These are phyloP conservation scores for Debaryomyces sp. DNA, from an alignment of 1,139 yeast species.

Conservation along the genomic window DNA sequence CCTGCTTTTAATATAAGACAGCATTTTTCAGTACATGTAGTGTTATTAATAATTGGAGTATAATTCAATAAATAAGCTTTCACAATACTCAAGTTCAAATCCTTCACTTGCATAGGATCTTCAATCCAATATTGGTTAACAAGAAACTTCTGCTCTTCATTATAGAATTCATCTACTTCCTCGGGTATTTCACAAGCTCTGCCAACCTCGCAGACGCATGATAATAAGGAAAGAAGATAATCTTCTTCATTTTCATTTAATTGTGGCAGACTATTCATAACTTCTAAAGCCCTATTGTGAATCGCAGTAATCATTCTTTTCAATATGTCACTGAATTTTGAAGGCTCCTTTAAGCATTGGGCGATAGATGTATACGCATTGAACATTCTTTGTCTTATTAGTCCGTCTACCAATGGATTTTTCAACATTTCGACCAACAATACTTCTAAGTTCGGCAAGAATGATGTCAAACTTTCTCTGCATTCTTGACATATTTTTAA, in stretches of 20 bases:
- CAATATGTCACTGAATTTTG: constrained; percentile 25
- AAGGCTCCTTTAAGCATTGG: constrained; percentile 52
- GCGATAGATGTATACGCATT: constrained; percentile 65
- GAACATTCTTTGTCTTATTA: constrained; percentile 62
- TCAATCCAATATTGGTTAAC: constrained; percentile 38
- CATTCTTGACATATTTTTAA: constrained; percentile 63
- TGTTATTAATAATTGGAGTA: constrained; percentile 29
- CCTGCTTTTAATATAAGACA: constrained; percentile 61
- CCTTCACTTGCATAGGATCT: constrained; percentile 48
- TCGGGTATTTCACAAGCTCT: constrained; percentile 66
- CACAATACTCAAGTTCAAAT: constrained; percentile 41
- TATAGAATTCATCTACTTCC: constrained; percentile 48
- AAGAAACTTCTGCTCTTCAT: constrained; percentile 25
- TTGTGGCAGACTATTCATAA: constrained; percentile 15
- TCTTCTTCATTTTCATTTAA: constrained; percentile 28
- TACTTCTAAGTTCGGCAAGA: constrained; percentile 54
- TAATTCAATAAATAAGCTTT: constrained; percentile 45
- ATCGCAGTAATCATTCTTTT: constrained; percentile 25
- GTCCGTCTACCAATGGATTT: constrained; percentile 45
- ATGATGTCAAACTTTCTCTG: constrained; percentile 45
- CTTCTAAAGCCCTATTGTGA: constrained; percentile 16
- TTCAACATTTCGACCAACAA: constrained; percentile 56
- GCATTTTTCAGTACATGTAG: constrained; percentile 56
- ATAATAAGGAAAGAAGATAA: constrained; percentile 55
- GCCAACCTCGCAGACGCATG: constrained; percentile 68